Conservation (phyloP, 371 early-diverging fungal genomes). For the Mucor saturninus region DNA sequence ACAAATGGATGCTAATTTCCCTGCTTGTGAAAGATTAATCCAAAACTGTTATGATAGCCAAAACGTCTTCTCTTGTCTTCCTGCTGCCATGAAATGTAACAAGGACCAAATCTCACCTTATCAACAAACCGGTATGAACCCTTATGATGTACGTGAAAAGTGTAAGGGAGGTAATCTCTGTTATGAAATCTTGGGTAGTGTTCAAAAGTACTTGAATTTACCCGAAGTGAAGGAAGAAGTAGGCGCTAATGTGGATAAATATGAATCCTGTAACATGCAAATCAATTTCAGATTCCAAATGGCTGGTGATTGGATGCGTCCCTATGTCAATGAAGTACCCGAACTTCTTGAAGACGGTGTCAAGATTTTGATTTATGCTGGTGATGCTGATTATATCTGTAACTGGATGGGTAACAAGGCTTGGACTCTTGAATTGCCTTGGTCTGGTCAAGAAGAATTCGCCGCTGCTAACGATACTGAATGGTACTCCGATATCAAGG, state of each 20-base stretch:
- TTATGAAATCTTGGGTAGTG: slow-evolving; percentile 80
- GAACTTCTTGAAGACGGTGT: slow-evolving; percentile 80
- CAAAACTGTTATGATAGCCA: slow-evolving; percentile 82
- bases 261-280: slow-evolving; percentile 82
- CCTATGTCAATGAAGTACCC: slow-evolving; percentile 78
- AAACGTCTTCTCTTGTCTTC: slow-evolving; percentile 78
- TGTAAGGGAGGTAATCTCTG: slow-evolving; percentile 80
- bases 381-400: slow-evolving; percentile 86
- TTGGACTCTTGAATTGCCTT: slow-evolving; percentile 81
- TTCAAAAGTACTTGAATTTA: slow-evolving; percentile 79
- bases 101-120: slow-evolving; percentile 64
- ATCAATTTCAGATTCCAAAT: slow-evolving; percentile 82
- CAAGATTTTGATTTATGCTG: slow-evolving; percentile 87
- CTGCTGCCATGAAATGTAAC: slow-evolving; percentile 91
- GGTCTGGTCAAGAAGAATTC: slow-evolving; percentile 79
- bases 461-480: slow-evolving; percentile 61
- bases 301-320: slow-evolving; percentile 89
- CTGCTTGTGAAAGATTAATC: slow-evolving; percentile 81
- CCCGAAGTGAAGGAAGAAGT: slow-evolving; percentile 81
- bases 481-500: slow-evolving; percentile 55
- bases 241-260: slow-evolving; percentile 69
- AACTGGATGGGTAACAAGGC: slow-evolving; percentile 96
- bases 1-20: slow-evolving; percentile 73
- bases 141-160: slow-evolving; percentile 82
- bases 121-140: slow-evolving; percentile 72